Conservation (phyloP, 1,284 basidiomycete species). For the Moesziomyces globuligerus region DNA sequence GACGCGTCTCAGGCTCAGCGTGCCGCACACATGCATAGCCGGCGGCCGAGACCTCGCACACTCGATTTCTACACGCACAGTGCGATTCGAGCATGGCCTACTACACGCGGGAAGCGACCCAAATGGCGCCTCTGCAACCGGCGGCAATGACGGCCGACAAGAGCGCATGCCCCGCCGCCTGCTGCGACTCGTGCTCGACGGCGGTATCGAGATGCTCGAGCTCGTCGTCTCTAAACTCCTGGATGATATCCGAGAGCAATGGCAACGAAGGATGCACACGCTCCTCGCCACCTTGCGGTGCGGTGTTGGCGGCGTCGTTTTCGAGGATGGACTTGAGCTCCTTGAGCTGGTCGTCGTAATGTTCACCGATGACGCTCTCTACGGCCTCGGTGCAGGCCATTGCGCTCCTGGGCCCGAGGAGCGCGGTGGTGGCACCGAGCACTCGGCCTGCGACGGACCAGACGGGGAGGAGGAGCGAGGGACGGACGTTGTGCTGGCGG, state of each 20-base stretch:
- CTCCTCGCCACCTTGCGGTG: constrained; percentile 1
- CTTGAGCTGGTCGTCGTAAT: constrained; percentile 80
- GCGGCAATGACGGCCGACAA: constrained; percentile 84
- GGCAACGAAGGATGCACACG: constrained; percentile 77
- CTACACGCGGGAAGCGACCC: constrained; percentile 72
- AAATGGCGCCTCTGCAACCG: constrained; percentile 90
- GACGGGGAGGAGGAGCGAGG: constrained; percentile 82
- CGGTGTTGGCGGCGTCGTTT: constrained; percentile 11
- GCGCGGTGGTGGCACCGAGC: constrained; percentile 83
- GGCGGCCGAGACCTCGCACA: too few species aligned
- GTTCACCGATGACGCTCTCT: constrained; percentile 96
- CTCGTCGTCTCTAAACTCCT: constrained; percentile 93
- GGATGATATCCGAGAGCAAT: constrained; percentile 78
- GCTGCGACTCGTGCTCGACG: constrained; percentile 86
- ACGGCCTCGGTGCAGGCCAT: constrained; percentile 99
- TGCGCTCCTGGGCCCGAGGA: constrained; percentile 90
- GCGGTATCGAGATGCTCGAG: constrained; percentile 92
- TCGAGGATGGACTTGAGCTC: constrained; percentile 45
- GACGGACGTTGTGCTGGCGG: constrained; percentile 82
- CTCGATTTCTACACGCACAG: neutral
- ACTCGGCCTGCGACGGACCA: constrained; percentile 87
- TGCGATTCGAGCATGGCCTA: too few species aligned
- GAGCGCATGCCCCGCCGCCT: constrained; percentile 89
- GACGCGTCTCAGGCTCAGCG: too few species aligned
- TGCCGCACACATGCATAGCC: too few species aligned